Conservation (phyloP, 2,329 filamentous ascomycete species). For the Botrytis sinoallii region DNA sequence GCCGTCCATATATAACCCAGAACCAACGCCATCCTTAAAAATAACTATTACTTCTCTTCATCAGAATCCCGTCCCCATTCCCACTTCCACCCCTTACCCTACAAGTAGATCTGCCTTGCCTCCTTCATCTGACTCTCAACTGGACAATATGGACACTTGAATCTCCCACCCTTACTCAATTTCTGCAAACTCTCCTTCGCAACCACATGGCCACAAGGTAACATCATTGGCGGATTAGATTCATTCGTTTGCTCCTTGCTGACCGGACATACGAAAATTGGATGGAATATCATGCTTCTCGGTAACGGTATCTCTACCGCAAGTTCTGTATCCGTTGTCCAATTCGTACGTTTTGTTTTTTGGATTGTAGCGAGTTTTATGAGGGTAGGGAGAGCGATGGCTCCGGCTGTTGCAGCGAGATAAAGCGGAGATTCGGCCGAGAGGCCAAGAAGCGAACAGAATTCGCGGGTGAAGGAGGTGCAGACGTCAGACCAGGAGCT, state of each 20-base stretch:
- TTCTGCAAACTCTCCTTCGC: conserved; percentile 78
- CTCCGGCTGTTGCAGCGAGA: conserved; percentile 85
- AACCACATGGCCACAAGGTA: conserved; percentile 92
- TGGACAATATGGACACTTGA: conserved; percentile 97
- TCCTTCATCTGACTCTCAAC: conserved; percentile 75
- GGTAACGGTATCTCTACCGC: conserved; percentile 70
- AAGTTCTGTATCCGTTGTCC: conserved; percentile 88
- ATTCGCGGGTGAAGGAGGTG: conserved; percentile 86
- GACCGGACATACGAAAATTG: conserved; percentile 96
- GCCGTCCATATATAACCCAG: not conserved
- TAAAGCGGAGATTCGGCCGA: conserved; percentile 92
- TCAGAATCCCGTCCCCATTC: not conserved
- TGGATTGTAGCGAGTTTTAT: conserved; percentile 87
- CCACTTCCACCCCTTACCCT: conserved; percentile 2
- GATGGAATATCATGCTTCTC: conserved; percentile 72
- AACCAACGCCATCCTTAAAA: not conserved
- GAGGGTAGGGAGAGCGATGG: conserved; percentile 84
- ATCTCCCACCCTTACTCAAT: conserved; percentile 73
- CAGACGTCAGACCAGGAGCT: conserved; percentile 80
- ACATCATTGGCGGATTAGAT: conserved; percentile 91
- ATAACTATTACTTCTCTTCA: not conserved
- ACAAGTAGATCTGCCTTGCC: conserved; percentile 46
- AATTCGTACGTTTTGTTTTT: conserved; percentile 86
- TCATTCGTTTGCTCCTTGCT: conserved; percentile 96
- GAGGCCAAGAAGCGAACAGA: conserved; percentile 85